Evolutionary conservation across 306 rosid species (phyloP), one percentile per base, ranked within the genome.

Genomic region (Quercus mongolica): DNA sequence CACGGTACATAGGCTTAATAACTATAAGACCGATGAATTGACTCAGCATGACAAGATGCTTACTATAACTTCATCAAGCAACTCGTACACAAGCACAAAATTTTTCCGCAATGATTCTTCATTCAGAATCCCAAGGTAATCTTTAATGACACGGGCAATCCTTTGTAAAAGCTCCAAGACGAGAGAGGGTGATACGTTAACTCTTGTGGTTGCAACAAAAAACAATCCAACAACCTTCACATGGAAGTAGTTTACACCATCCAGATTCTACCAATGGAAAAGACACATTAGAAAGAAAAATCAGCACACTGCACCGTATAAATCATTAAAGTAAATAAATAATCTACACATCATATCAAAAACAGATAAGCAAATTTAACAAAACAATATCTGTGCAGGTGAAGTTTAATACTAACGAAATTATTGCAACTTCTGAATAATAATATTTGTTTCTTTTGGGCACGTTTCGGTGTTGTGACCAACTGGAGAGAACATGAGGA

Each of bases 31-130:
- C 75, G 73, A 77, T 78, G 56, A 52, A 31, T 7, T 54, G 54
- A 74, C 12, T 7, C 15, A 8, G 13, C 6, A 74, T 15, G 69
- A 78, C 69, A 78, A 75, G 69, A 80, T 59, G 75, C 96, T 91
- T 77, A 93, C 97, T 30, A 93, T 93, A 87, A 87, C 92, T 93
- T 93, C 97, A 76, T 93, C 97, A 5, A 93, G 97, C 86, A 93
- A 81, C 86, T 93, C 97, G 8, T 93, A 93, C 78, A 93, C 96
- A 69, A 91, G 96, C 77, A 93, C 94, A 83, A 93, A 91, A 80
- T 93, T 92, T 76, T 87, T 93, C 61, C 96, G 81, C 72, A 93
- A 57, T 5, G 96, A 91, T 71, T 93, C 97, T 88, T 93, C 96
- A 81, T 85, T 91, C 79, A 93, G 91, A 85, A 93, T 83, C 69